These are phyloP conservation scores for Trichophyton equinum DNA, from an alignment of 2,329 filamentous ascomycete genomes.

Conservation along the genomic window DNA sequence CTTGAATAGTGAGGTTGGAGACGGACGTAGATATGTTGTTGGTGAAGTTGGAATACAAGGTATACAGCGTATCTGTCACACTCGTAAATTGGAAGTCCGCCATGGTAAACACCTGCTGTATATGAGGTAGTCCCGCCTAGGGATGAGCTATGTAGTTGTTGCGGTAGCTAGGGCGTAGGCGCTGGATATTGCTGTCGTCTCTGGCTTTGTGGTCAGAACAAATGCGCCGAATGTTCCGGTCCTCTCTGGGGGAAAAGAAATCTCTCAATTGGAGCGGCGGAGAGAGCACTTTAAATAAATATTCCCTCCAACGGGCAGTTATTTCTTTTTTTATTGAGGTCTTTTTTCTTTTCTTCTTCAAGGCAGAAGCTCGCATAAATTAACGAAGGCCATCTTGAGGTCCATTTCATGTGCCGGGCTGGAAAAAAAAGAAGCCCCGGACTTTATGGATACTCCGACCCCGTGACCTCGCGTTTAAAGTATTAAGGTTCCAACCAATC, in stretches of 20 bases:
- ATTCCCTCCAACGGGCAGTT: not conserved
- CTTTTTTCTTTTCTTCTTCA: not conserved
- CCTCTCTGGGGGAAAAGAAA: not conserved
- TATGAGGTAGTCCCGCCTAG: not conserved
- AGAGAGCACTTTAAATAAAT: not conserved
- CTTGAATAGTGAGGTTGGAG: slow-evolving; percentile 31
- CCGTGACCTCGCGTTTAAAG: not conserved
- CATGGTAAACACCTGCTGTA: not conserved
- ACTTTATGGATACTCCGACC: not conserved
- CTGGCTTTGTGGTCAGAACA: not conserved
- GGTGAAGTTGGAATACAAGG: slow-evolving; percentile 21
- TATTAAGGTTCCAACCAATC: too few species aligned
- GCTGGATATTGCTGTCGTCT: not conserved
- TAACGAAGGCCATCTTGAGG: not conserved
- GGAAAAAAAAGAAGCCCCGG: not conserved
- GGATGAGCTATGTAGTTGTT: too few species aligned
- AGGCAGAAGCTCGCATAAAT: not conserved
- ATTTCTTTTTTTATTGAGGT: not conserved
- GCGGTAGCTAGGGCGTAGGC: not conserved
- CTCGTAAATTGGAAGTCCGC: not conserved
- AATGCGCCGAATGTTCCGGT: not conserved
- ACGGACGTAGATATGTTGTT: slow-evolving; percentile 34
- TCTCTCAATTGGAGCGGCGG: not conserved
- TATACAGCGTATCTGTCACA: slow-evolving; percentile 19
- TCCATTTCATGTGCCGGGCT: too few species aligned